Percentiles rank a stretch among this genome's conserved stretches.
These are phyloP conservation scores for Venturia pyrina DNA, from an alignment of 2,329 filamentous ascomycete species.

Conservation along the genomic window DNA sequence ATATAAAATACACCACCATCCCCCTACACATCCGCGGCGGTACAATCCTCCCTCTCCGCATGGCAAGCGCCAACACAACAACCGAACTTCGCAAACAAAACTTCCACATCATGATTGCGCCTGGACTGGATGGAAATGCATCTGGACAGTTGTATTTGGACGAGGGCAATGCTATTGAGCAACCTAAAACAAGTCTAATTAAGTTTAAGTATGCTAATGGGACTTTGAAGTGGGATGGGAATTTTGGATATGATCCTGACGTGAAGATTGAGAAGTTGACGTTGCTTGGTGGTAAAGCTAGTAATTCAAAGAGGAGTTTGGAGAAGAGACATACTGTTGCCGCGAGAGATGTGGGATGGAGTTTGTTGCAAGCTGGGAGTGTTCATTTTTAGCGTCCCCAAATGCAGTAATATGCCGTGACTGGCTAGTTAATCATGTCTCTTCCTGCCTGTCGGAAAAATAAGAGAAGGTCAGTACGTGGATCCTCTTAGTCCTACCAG, in stretches of 20 bases:
- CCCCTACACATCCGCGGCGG: slow-evolving; percentile 61
- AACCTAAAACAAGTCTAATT: slow-evolving; percentile 46
- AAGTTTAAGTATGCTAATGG: slow-evolving; percentile 49
- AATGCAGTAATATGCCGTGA: no score
- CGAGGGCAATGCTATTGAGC: slow-evolving; percentile 60
- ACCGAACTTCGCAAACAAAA: slow-evolving; percentile 52
- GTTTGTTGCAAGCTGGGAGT: background rate
- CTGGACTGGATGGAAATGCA: slow-evolving; percentile 52
- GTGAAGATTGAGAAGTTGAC: slow-evolving; percentile 40
- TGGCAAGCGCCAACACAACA: slow-evolving; percentile 48
- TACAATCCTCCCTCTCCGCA: slow-evolving; percentile 52
- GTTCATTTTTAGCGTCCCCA: background rate
- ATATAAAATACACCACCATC: slow-evolving; percentile 44
- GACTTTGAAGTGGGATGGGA: slow-evolving; percentile 41
- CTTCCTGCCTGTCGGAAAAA: no score
- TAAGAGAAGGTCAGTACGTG: no score
- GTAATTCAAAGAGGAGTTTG: background rate
- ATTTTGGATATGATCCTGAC: slow-evolving; percentile 39
- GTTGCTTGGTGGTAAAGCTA: slow-evolving; percentile 34
- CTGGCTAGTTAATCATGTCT: no score
- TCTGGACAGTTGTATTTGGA: slow-evolving; percentile 64
- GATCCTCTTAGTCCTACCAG: no score
- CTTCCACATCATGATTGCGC: slow-evolving; percentile 63
- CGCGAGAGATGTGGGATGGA: background rate
- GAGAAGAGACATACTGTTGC: background rate